Conservation (phyloP, 1,284 basidiomycete species). For the Naganishia sp. region DNA sequence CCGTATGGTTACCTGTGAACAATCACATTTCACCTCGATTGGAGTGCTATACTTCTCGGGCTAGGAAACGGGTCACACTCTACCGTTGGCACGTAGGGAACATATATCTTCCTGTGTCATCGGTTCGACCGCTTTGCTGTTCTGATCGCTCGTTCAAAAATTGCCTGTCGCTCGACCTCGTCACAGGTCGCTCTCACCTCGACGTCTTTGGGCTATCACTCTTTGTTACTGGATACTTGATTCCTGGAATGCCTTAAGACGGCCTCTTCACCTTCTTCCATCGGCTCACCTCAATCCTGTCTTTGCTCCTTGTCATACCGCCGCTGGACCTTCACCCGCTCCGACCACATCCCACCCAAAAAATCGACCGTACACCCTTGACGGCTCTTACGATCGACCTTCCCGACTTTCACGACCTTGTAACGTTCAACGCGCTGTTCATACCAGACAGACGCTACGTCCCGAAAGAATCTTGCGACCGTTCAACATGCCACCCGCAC, state of each 20-base stretch:
- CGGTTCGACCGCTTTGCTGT: constrained; percentile 15
- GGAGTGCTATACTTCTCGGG: constrained; percentile 15
- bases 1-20: constrained; percentile 21
- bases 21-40: constrained; percentile 27
- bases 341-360: constrained; percentile 2
- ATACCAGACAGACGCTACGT: constrained; percentile 10
- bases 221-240: constrained; percentile 11
- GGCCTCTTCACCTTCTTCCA: constrained; percentile 22
- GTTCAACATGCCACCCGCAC: constrained; percentile 45
- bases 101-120: constrained; percentile 30
- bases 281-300: constrained; percentile 22
- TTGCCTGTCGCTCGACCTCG: constrained; percentile 7
- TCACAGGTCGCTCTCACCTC: constrained; percentile 14
- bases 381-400: constrained; percentile 24
- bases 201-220: background rate
- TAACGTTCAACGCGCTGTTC: constrained; percentile 3
- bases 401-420: constrained; percentile 4
- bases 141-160: constrained; percentile 16
- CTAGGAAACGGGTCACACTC: constrained; percentile 16
- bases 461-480: constrained; percentile 5
- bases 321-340: background rate
- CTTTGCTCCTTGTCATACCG: constrained; percentile 26
- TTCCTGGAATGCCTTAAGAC: constrained; percentile 20
- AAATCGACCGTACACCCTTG: constrained; percentile 25
- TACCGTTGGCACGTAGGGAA: constrained; percentile 14